Conservation (phyloP, 768 basidiomycete species). For the Termitomyces sp. region DNA sequence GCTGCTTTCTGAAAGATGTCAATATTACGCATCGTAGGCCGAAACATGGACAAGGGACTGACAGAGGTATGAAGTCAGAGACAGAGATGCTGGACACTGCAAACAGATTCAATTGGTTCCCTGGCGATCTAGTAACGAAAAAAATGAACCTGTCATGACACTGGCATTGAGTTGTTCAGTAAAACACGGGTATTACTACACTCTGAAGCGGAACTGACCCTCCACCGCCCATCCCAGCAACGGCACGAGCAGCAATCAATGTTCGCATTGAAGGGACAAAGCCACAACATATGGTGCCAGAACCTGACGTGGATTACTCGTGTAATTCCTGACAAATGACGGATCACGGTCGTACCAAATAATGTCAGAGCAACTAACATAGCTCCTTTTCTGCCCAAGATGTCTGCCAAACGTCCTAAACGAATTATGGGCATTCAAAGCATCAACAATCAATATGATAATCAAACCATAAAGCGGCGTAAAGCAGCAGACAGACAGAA, state of each 20-base stretch:
- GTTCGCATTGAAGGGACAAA: conserved; percentile 81
- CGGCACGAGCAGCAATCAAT: conserved; percentile 73
- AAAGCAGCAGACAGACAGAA: conserved; percentile 86
- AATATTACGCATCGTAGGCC: conserved; percentile 4
- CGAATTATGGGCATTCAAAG: conserved; percentile 15
- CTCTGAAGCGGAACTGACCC: conserved; percentile 49
- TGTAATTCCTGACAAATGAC: neutral
- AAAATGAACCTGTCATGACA: conserved; percentile 71
- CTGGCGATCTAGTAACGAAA: conserved; percentile 10
- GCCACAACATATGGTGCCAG: conserved; percentile 84
- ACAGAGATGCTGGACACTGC: conserved; percentile 79
- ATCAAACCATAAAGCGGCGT: conserved; percentile 79
- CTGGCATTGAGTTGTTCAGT: conserved; percentile 34
- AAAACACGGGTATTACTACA: conserved; percentile 16
- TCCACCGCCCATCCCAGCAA: conserved; percentile 92
- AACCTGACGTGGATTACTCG: conserved; percentile 36
- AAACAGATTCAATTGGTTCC: conserved; percentile 19
- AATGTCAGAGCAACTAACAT: conserved; percentile 80
- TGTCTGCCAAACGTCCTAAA: conserved; percentile 77
- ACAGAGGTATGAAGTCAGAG: conserved; percentile 88
- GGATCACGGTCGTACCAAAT: conserved; percentile 53
- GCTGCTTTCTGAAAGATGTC: conserved; percentile 55
- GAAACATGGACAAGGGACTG: conserved; percentile 24
- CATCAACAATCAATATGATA: conserved; percentile 6
- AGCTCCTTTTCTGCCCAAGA: conserved; percentile 79